phyloP scores from a whole-genome alignment of 2,329 filamentous ascomycete species.

The Xylariales sp. region DNA sequence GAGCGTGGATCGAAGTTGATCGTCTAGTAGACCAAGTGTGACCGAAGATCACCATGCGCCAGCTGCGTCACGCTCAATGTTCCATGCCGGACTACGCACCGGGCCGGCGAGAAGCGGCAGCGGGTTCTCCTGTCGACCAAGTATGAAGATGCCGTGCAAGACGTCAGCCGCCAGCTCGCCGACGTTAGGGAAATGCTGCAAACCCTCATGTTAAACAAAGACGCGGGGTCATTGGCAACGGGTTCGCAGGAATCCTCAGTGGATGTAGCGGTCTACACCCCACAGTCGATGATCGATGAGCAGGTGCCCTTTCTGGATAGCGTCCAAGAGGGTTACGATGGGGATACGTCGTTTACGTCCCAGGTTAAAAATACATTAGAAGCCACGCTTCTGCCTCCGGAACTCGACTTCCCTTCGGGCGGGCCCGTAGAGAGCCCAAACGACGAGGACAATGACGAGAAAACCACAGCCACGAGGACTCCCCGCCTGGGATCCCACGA shows the following conservation, averaged over 20 bases:
- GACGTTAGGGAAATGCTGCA: constrained; percentile 47
- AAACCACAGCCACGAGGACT: constrained; percentile 2
- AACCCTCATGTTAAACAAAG: constrained; percentile 37
- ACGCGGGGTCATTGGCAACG: constrained; percentile 5
- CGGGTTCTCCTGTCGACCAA: constrained; percentile 48
- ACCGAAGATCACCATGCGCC: constrained; percentile 47
- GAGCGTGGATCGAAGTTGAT: constrained; percentile 3
- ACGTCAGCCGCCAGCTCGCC: constrained; percentile 45
- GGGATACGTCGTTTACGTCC: constrained; percentile 47
- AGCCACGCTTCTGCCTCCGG: constrained; percentile 39
- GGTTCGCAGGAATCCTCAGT: constrained; percentile 5
- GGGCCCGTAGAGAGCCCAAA: constrained; percentile 16
- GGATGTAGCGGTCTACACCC: constrained; percentile 35
- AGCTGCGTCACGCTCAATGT: constrained; percentile 48
- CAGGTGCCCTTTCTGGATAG: constrained; percentile 42
- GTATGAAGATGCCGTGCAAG: constrained; percentile 49
- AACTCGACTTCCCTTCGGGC: constrained; percentile 33
- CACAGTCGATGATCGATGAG: constrained; percentile 46
- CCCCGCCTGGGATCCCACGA: constrained; percentile 24
- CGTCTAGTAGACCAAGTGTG: constrained; percentile 46
- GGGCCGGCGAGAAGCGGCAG: constrained; percentile 47
- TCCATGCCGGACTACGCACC: constrained; percentile 43
- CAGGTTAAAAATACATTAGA: constrained; percentile 42
- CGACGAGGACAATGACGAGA: constrained; percentile 12
- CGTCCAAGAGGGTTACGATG: constrained; percentile 44